A percentile compares a stretch with the other conserved stretches of the same genome.
phyloP scores from a whole-genome alignment of 139 green algal species.

The Mesotaenium endlicherianum region DNA sequence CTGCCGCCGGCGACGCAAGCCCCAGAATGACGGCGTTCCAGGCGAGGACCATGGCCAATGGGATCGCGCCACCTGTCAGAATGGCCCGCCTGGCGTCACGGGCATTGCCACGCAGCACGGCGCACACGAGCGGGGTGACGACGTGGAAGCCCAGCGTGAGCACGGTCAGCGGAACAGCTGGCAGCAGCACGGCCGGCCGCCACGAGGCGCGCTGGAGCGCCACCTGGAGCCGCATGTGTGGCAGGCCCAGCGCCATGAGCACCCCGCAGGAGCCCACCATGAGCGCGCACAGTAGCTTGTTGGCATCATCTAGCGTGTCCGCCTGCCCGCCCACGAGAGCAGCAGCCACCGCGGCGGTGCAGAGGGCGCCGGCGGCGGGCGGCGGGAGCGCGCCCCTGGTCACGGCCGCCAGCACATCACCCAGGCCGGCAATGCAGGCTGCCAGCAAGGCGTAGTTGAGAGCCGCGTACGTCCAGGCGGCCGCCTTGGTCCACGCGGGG shows the following conservation, averaged over 20 bases:
- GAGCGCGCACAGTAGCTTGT: neutral
- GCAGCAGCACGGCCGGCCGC: neutral
- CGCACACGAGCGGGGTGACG: neutral
- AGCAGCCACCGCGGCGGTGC: neutral
- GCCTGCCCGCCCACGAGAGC: neutral
- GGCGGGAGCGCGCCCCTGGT: neutral
- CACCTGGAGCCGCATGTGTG: neutral
- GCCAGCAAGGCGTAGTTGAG: conserved; percentile 4
- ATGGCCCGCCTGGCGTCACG: neutral
- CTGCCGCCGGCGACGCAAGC: neutral
- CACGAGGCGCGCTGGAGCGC: neutral
- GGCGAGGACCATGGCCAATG: conserved; percentile 9
- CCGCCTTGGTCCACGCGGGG: neutral
- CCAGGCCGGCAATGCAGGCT: conserved; percentile 3
- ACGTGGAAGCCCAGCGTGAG: conserved; percentile 13
- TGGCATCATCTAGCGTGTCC: neutral
- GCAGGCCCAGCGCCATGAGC: neutral
- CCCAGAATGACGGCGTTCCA: conserved; percentile 3
- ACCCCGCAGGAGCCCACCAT: neutral
- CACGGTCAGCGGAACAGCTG: neutral
- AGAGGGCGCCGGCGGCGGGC: neutral
- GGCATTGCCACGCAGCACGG: neutral
- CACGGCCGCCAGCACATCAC: neutral
- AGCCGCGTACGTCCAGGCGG: neutral
- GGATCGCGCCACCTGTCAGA: neutral